A percentile compares a stretch with the other conserved stretches of the same genome.
Conservation (phyloP, 164 flowering plant genomes). For the Stephania cephalantha region DNA sequence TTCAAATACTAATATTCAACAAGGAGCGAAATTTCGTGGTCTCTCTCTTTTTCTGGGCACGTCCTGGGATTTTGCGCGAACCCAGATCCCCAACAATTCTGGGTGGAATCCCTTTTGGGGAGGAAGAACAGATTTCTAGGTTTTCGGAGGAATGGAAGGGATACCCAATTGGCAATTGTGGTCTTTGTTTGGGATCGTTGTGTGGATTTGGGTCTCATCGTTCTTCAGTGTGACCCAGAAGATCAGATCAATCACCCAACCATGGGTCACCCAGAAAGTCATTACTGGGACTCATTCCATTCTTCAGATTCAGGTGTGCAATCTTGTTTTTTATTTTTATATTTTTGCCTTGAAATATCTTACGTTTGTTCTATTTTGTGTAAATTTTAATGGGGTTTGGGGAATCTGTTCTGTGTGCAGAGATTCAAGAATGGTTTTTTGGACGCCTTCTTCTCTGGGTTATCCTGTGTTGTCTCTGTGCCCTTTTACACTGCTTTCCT, state of each 20-base stretch:
- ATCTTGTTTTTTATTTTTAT: background rate
- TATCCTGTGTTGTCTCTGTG: conserved; percentile 94
- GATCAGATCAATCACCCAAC: conserved; percentile 69
- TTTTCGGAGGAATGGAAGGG: conserved; percentile 41
- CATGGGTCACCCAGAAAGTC: conserved; percentile 63
- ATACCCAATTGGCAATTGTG: conserved; percentile 56
- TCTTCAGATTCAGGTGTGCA: conserved; percentile 73
- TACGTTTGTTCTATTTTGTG: background rate
- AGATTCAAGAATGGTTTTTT: conserved; percentile 50
- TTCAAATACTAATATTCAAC: no score
- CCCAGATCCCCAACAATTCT: no score
- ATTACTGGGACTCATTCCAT: conserved; percentile 41
- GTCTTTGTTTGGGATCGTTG: conserved; percentile 37
- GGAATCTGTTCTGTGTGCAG: conserved; percentile 38
- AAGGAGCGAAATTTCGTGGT: background rate
- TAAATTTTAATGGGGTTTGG: background rate
- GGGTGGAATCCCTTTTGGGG: background rate
- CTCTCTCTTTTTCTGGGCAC: background rate
- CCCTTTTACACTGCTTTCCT: conserved; percentile 98
- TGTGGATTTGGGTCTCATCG: conserved; percentile 64
- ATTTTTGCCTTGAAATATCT: background rate
- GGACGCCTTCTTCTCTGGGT: conserved; percentile 71
- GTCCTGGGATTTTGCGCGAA: background rate
- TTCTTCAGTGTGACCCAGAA: conserved; percentile 49
- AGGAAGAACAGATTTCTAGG: background rate